Evolutionary conservation across 306 rosid genomes (phyloP).

Genomic region (Abrus pulchellus): DNA sequence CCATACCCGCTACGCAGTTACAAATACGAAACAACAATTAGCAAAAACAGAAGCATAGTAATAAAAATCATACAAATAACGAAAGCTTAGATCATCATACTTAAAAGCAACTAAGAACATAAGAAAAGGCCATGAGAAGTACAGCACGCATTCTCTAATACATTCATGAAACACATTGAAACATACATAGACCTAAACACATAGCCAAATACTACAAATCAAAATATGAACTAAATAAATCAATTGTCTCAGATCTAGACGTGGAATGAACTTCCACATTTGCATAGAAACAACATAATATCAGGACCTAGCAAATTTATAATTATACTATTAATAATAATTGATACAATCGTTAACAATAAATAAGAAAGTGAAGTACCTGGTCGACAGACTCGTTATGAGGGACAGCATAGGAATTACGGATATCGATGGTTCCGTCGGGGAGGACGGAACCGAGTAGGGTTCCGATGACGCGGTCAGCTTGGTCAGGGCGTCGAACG

Average conservation of each 20-base stretch:
- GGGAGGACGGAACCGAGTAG: constrained; percentile 84
- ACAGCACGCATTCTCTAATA: not conserved
- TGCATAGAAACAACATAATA: not conserved
- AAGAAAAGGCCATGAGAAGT: not conserved
- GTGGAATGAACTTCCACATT: not conserved
- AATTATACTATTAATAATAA: not conserved
- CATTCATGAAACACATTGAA: not conserved
- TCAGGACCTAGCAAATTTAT: not conserved
- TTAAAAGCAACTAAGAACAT: not conserved
- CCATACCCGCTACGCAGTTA: not conserved
- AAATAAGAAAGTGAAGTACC: constrained; percentile 49
- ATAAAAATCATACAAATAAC: not conserved
- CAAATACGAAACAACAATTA: not conserved
- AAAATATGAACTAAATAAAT: not conserved
- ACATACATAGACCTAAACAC: not conserved
- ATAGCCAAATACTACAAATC: constrained; percentile 8
- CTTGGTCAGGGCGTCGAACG: constrained; percentile 91
- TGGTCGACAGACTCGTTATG: constrained; percentile 85
- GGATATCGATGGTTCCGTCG: constrained; percentile 85
- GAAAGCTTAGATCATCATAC: not conserved
- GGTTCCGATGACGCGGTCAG: constrained; percentile 93
- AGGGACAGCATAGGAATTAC: constrained; percentile 96
- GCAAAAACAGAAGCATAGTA: not conserved
- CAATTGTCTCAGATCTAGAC: not conserved
- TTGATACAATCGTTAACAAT: not conserved